A percentile compares a stretch with the other conserved stretches of the same genome.
Evolutionary conservation across 768 basidiomycete species (phyloP).

Genomic region (Suillus sp.): DNA sequence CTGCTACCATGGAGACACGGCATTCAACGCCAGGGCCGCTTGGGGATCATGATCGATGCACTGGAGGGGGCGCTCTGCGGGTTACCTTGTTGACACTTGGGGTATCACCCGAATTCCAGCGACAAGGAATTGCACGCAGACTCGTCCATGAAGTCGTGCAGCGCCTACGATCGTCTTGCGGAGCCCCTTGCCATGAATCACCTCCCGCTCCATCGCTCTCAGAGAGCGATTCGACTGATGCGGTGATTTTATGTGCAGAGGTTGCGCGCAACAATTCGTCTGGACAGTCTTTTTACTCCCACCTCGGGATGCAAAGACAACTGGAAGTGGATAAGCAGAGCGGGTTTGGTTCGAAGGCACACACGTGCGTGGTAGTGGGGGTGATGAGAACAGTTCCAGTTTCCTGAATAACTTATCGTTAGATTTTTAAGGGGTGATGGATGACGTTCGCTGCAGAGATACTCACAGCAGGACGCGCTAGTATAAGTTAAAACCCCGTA

Average conservation of each 20-base stretch:
- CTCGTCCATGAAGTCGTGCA: conserved; percentile 33
- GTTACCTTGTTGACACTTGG: conserved; percentile 35
- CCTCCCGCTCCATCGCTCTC: not conserved
- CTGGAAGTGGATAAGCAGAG: conserved; percentile 13
- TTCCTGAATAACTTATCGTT: not conserved
- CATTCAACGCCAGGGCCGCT: conserved; percentile 6
- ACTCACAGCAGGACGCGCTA: not conserved
- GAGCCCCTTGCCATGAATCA: not conserved
- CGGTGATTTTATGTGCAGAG: conserved; percentile 31
- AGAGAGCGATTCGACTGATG: conserved; percentile 14
- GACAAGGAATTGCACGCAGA: conserved; percentile 31
- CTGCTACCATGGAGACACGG: conserved; percentile 22
- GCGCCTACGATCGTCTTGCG: conserved; percentile 21
- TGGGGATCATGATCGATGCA: not conserved
- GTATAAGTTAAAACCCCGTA: not conserved
- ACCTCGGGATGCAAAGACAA: conserved; percentile 33
- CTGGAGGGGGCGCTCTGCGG: conserved; percentile 18
- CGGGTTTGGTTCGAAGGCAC: conserved; percentile 22
- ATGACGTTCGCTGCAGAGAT: not conserved
- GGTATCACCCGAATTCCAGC: conserved; percentile 29
- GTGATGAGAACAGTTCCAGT: conserved; percentile 18
- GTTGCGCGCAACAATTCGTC: conserved; percentile 28
- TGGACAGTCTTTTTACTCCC: conserved; percentile 31
- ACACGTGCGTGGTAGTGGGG: conserved; percentile 28
- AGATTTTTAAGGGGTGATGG: not conserved